These are phyloP conservation scores for Leccinellum luteum DNA, from an alignment of 768 basidiomycete genomes.

Conservation along the genomic window DNA sequence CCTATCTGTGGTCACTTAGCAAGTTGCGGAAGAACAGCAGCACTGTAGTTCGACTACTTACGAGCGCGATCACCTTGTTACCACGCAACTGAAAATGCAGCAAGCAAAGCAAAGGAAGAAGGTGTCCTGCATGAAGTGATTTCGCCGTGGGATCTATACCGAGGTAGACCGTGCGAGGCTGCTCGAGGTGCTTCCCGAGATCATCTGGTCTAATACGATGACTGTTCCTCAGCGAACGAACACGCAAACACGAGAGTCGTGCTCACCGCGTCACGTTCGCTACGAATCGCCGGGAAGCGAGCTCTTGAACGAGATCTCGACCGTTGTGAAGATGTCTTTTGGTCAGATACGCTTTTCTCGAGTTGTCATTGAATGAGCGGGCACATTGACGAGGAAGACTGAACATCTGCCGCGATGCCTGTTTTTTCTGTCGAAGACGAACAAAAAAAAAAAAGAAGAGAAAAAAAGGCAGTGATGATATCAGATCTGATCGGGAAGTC, in stretches of 20 bases:
- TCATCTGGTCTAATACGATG: slow-evolving; percentile 39
- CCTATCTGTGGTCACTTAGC: slow-evolving; percentile 65
- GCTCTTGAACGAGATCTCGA: slow-evolving; percentile 32
- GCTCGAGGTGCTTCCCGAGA: slow-evolving; percentile 36
- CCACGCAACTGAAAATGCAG: slow-evolving; percentile 89
- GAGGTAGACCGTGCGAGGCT: slow-evolving; percentile 63
- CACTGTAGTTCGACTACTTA: slow-evolving; percentile 38
- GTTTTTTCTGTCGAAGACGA: background rate
- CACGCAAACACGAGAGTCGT: background rate
- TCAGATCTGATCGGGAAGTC: slow-evolving; percentile 4
- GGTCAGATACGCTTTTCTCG: background rate
- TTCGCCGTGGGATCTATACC: slow-evolving; percentile 92
- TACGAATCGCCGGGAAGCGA: slow-evolving; percentile 32
- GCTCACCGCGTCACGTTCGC: slow-evolving; percentile 38
- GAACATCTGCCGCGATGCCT: slow-evolving; percentile 19
- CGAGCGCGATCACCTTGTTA: slow-evolving; percentile 79
- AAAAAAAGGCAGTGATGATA: background rate
- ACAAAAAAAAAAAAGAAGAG: background rate
- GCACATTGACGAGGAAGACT: slow-evolving; percentile 17
- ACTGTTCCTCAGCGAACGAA: background rate
- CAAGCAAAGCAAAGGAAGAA: slow-evolving; percentile 82
- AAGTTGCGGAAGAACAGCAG: background rate
- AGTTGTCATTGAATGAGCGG: slow-evolving; percentile 2
- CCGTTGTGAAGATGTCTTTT: slow-evolving; percentile 17
- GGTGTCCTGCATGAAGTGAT: slow-evolving; percentile 91